Evolutionary conservation across 2,329 filamentous ascomycete species (phyloP).

Genomic region (Mycogone perniciosa): DNA sequence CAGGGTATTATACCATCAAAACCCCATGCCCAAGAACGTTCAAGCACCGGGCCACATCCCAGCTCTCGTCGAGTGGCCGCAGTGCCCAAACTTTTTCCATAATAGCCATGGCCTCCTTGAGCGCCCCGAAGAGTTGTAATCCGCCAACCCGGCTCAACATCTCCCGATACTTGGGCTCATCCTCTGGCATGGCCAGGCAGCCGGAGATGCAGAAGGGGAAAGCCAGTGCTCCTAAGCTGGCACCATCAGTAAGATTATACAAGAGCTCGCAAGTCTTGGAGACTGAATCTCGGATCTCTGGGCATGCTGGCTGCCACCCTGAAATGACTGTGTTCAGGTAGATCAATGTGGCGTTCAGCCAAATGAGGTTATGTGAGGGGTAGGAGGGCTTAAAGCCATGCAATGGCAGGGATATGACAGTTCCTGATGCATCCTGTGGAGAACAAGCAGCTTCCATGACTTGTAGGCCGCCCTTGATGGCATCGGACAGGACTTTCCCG

Average conservation of each 20-base stretch:
- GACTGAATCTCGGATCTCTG: constrained; percentile 33
- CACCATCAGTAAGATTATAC: constrained; percentile 22
- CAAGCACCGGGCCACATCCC: constrained; percentile 40
- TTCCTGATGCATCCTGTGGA: background rate
- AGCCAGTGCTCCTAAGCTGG: constrained; percentile 30
- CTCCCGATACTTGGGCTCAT: constrained; percentile 37
- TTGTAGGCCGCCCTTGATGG: constrained; percentile 28
- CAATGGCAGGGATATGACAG: constrained; percentile 15
- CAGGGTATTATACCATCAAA: constrained; percentile 32
- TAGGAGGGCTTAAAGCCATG: constrained; percentile 18
- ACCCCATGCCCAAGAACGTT: constrained; percentile 34
- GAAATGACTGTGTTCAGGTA: constrained; percentile 44
- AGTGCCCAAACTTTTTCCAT: constrained; percentile 43
- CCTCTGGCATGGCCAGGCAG: constrained; percentile 32
- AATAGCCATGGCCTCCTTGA: constrained; percentile 36
- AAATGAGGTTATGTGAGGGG: constrained; percentile 33
- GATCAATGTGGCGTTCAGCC: constrained; percentile 41
- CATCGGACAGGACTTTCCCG: constrained; percentile 34
- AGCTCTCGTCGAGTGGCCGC: constrained; percentile 34
- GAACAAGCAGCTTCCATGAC: constrained; percentile 20
- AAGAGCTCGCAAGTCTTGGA: constrained; percentile 30
- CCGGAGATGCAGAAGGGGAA: constrained; percentile 39
- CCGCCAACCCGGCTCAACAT: constrained; percentile 36
- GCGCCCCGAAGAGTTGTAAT: constrained; percentile 39
- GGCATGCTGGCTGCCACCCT: constrained; percentile 44